phyloP scores from a whole-genome alignment of 2,329 filamentous ascomycete genomes.

The Aspergillus sp. region DNA sequence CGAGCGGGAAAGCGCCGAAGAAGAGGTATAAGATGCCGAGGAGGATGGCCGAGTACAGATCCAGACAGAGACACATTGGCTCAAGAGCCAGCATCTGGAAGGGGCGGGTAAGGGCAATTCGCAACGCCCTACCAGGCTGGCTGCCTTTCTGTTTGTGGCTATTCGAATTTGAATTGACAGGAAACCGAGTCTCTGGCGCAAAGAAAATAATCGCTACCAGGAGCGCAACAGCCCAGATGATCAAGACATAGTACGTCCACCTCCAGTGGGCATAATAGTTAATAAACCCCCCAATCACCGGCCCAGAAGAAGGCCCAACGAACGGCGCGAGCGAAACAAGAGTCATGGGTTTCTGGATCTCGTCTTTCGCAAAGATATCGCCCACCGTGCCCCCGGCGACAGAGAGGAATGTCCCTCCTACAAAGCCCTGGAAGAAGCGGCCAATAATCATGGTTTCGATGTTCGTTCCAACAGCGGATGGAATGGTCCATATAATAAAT shows the following conservation, averaged over 20 bases:
- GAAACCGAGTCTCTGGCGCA: neutral
- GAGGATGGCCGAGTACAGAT: conserved; percentile 74
- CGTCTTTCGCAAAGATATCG: conserved; percentile 15
- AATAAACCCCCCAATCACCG: conserved; percentile 15
- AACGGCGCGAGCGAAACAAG: conserved; percentile 16
- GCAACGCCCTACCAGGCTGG: neutral
- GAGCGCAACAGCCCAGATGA: conserved; percentile 67
- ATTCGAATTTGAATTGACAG: no score
- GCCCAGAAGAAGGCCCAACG: conserved; percentile 13
- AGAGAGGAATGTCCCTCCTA: conserved; percentile 50
- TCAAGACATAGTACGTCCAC: conserved; percentile 77
- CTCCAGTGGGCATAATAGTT: conserved; percentile 44
- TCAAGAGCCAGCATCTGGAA: conserved; percentile 77
- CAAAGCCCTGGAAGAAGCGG: conserved; percentile 63
- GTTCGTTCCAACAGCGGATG: conserved; percentile 72
- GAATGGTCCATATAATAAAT: conserved; percentile 50
- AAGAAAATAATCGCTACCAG: neutral
- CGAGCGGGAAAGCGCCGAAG: conserved; percentile 50
- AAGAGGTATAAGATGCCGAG: conserved; percentile 19
- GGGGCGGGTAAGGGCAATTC: conserved; percentile 54
- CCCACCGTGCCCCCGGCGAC: conserved; percentile 63
- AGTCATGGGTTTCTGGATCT: conserved; percentile 16
- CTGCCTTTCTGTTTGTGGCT: no score
- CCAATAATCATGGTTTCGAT: conserved; percentile 71
- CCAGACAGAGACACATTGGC: conserved; percentile 78